Evolutionary conservation across 352 stramenopile species (phyloP), one percentile per base, ranked within the genome.

Genomic region (Globisporangium echinulatum): DNA sequence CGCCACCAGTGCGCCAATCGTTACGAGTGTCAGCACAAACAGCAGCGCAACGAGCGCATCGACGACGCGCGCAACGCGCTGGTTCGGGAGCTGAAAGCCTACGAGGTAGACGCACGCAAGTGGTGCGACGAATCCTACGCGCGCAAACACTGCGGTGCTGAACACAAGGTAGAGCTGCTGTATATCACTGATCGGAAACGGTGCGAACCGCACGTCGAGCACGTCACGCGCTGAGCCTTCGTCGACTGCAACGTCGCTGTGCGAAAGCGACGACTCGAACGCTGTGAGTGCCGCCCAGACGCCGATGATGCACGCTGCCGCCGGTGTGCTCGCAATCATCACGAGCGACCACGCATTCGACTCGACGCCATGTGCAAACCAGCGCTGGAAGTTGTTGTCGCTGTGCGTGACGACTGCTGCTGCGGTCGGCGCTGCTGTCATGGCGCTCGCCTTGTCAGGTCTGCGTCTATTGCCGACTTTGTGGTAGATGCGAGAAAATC

Each of bases 281-380:
- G 15, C 4, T 7, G 50, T 52, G 33, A 63, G n/a, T 8, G 40
- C 50, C 2, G 52, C 49, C 42, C 58, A 58, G 42, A 57, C 25
- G n/a, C 42, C 48, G 38, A 53, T 10, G 36, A 63, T 43, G 15
- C 25, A 3, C 25, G 33, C 25, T 14, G 39, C 14, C 33, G 57
- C 36, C 13, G 14, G 3, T 2, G 57, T 13, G 57, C 8, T 58
- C 33, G 49, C 43, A 37, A 57, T 25, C 25, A 63, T 43, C 42
- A 58, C 42, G 33, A 63, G 57, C 4, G 40, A 33, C 50, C 25
- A 57, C 25, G 57, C 40, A 15, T 62, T 58, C 13, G 13, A 48
- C 33, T 57, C 50, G 49, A 56, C 42, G 25, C 49, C 49, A 13
- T 47, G 14, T 15, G 36, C 42, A 39, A 62, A 40, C 57, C 49